Base-by-base conservation (phyloP, 805 yeast species). In the Starmerella apicola region DNA sequence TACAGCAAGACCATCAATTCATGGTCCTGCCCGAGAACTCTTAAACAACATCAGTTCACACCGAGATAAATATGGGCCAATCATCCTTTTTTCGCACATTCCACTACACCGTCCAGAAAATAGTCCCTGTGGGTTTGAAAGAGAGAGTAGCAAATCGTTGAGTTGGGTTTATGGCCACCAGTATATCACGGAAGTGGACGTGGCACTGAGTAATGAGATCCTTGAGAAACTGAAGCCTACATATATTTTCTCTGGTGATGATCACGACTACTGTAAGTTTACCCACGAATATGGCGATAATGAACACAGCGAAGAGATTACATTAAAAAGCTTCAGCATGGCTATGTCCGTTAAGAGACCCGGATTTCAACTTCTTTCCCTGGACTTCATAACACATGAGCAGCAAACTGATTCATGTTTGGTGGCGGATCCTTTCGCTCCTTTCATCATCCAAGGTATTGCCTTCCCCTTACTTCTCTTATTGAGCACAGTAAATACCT, bases 211-310 rank as follows among this genome's bases (percentile, higher is more conserved):
- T 0, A 67, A 72, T 30, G 68, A 72, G 17, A 66, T 91, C 4
- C 59, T 91, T 33, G 51, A 65, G 6, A 63, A 60, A 8, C 57
- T 88, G 1, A 61, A 69, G 34, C 99, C 99, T 0, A 65, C 65
- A 13, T 58, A 77, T 9, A 67, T 81, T 3, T 82, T 85, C 54
- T 75, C 93, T 5, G 99, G 98, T 1, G 99, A 91, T 58, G 98
- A 91, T 57, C 99, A 91, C 62, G 98, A 91, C 58, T 85, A 83
- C 51, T 91, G 99, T 58, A 83, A 81, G 49, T 69, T 79, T 22
- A 61, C 62, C 18, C 96, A 88, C 56, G 41, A 50, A 4, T 62
- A 54, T 45, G 37, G 45, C 15, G 32, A 26, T 5, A 37, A 27
- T 4, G 40, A 41, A 7, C 51, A 46, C 3, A 66, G 74, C 3